Conservation (phyloP, 352 stramenopile genomes). For the Pythium aristosporum region DNA sequence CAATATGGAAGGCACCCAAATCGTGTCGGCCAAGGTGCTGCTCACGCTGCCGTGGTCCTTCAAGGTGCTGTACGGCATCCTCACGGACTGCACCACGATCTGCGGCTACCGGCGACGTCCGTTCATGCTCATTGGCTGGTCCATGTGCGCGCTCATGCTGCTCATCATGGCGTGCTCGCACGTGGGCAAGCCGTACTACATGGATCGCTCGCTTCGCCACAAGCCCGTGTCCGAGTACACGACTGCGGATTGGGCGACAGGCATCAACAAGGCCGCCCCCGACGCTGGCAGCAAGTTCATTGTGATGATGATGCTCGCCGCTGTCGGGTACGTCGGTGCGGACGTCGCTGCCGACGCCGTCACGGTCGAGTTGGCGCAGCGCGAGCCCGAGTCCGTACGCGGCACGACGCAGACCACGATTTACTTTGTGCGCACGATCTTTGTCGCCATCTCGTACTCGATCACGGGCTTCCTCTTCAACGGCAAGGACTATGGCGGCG, state of each 20-base stretch:
- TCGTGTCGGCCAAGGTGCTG: background rate
- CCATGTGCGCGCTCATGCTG: background rate
- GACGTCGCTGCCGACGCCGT: conserved; percentile 26
- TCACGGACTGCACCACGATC: background rate
- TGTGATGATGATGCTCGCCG: conserved; percentile 19
- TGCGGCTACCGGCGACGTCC: conserved; percentile 1
- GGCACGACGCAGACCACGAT: conserved; percentile 28
- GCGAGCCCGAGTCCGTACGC: conserved; percentile 23
- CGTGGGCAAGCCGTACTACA: conserved; percentile 17
- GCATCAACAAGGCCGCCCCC: conserved; percentile 12
- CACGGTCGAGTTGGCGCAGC: conserved; percentile 27
- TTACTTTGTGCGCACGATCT: conserved; percentile 24
- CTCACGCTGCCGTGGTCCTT: background rate
- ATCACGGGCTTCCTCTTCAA: conserved; percentile 29
- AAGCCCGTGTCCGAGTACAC: background rate
- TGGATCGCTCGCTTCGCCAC: conserved; percentile 1
- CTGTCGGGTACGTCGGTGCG: conserved; percentile 27
- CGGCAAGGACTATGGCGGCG: conserved; percentile 22
- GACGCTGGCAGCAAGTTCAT: conserved; percentile 14
- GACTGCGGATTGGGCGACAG: background rate
- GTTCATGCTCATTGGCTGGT: conserved; percentile 4
- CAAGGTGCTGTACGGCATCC: background rate
- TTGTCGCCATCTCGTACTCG: conserved; percentile 6
- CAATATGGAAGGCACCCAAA: background rate
- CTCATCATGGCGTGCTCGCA: conserved; percentile 14